phyloP scores from a whole-genome alignment of 345 rosid genomes.

The Litchi chinensis region DNA sequence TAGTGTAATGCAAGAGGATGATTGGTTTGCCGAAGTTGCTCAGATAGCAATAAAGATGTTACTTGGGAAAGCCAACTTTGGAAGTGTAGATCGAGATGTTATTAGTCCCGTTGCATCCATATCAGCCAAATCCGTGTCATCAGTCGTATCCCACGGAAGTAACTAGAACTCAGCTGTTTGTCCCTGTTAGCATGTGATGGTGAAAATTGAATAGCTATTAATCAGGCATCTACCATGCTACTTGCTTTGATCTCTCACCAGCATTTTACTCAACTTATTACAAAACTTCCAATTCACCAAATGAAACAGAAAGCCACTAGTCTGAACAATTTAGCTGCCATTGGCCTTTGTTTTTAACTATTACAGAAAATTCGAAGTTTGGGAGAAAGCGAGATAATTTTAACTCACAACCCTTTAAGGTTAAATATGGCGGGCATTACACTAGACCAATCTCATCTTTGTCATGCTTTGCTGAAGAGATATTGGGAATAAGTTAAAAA shows the following conservation, averaged over 20 bases:
- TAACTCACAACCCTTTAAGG: too few relatives aligned
- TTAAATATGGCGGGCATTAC: too few relatives aligned
- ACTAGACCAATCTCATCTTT: too few relatives aligned
- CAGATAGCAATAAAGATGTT: constrained; percentile 84
- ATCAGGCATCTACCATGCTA: not conserved
- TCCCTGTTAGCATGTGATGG: constrained; percentile 1
- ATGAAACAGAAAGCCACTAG: not conserved
- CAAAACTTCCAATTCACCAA: not conserved
- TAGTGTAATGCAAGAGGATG: constrained; percentile 83
- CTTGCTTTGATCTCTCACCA: not conserved
- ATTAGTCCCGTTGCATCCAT: constrained; percentile 58
- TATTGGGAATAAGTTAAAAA: too few relatives aligned
- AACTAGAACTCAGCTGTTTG: constrained; percentile 25
- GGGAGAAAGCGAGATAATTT: too few relatives aligned
- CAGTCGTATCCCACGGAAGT: constrained; percentile 46
- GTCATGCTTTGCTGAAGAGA: too few relatives aligned
- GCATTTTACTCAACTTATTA: not conserved
- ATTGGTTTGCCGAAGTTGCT: constrained; percentile 90
- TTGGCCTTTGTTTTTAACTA: too few relatives aligned
- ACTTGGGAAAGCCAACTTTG: constrained; percentile 61
- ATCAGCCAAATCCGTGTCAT: constrained; percentile 35
- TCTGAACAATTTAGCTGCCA: not conserved
- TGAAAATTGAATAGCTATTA: not conserved
- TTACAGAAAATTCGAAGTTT: too few relatives aligned
- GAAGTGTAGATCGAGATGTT: constrained; percentile 48